Evolutionary conservation across 768 basidiomycete species (phyloP).

Genomic region (Lentinus tigrinus): DNA sequence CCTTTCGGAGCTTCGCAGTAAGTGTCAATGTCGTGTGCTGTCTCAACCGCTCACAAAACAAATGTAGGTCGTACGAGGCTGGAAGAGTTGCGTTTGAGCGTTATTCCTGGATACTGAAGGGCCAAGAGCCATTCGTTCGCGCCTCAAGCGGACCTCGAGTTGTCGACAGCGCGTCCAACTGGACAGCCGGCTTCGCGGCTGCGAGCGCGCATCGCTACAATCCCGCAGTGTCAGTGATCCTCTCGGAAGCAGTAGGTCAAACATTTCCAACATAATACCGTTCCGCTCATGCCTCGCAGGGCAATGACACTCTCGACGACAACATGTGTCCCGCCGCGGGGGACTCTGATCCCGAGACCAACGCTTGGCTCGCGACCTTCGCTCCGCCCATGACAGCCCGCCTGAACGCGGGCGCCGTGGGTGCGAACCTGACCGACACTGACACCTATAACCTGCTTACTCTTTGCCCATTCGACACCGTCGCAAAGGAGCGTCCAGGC

Average conservation of each 20-base stretch:
- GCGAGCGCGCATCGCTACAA: slow-evolving; percentile 46
- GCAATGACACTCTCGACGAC: slow-evolving; percentile 67
- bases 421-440: slow-evolving; percentile 51
- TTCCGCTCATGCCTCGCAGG: slow-evolving; percentile 5
- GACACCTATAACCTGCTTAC: slow-evolving; percentile 66
- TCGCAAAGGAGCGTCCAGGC: slow-evolving; percentile 50
- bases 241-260: slow-evolving; percentile 52
- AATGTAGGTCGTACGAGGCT: slow-evolving; percentile 48
- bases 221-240: slow-evolving; percentile 52
- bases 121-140: slow-evolving; percentile 53
- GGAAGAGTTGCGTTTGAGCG: slow-evolving; percentile 52
- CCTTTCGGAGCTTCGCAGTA: slow-evolving; percentile 67
- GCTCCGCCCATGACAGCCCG: slow-evolving; percentile 55
- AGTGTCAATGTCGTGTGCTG: slow-evolving; percentile 21
- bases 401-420: slow-evolving; percentile 60
- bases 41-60: neutral
- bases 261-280: neutral
- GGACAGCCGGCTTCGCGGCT: slow-evolving; percentile 64
- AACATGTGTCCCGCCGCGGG: slow-evolving; percentile 60
- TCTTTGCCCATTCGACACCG: slow-evolving; percentile 78
- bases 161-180: slow-evolving; percentile 65
- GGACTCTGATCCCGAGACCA: slow-evolving; percentile 38
- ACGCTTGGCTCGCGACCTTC: slow-evolving; percentile 55
- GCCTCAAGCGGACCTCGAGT: slow-evolving; percentile 57
- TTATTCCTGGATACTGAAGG: slow-evolving; percentile 48